Percentiles rank a stretch among this genome's conserved stretches.
These are phyloP conservation scores for Urtica urens DNA, from an alignment of 306 rosid species.

Conservation along the genomic window DNA sequence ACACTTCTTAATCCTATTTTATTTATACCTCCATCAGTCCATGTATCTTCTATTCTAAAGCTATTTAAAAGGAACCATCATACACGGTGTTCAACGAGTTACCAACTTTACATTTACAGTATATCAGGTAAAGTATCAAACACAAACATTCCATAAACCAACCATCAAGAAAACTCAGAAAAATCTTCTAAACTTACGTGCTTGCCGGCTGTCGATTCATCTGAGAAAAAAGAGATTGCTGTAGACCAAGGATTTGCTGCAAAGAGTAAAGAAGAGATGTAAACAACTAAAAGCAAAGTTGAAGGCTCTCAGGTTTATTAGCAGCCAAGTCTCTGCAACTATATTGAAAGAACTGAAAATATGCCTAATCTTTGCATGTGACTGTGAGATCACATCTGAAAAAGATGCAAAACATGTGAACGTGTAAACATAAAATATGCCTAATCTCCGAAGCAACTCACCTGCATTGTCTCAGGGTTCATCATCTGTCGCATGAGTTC, in stretches of 20 bases:
- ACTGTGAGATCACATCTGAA: background rate
- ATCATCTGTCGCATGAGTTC: slow-evolving; percentile 42
- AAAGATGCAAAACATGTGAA: background rate
- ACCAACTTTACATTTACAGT: too few species aligned
- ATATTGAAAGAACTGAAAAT: background rate
- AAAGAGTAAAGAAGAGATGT: slow-evolving; percentile 1
- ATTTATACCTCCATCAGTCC: too few species aligned
- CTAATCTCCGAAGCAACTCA: slow-evolving; percentile 3
- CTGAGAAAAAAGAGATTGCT: slow-evolving; percentile 37
- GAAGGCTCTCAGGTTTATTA: background rate
- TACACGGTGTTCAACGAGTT: too few species aligned
- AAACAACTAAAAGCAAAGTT: background rate
- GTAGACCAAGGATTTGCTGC: slow-evolving; percentile 45
- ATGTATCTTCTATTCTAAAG: too few species aligned
- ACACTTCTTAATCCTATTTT: too few species aligned
- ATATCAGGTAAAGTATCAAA: background rate
- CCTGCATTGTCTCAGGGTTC: slow-evolving; percentile 52
- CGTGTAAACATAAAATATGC: background rate
- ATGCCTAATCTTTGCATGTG: background rate
- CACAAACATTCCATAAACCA: background rate
- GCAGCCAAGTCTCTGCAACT: background rate
- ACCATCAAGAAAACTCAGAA: background rate
- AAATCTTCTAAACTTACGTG: slow-evolving; percentile 28
- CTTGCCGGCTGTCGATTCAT: slow-evolving; percentile 37
- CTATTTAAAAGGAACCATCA: too few species aligned